Conservation (phyloP, 768 basidiomycete genomes). For the Gelatoporia subvermispora region DNA sequence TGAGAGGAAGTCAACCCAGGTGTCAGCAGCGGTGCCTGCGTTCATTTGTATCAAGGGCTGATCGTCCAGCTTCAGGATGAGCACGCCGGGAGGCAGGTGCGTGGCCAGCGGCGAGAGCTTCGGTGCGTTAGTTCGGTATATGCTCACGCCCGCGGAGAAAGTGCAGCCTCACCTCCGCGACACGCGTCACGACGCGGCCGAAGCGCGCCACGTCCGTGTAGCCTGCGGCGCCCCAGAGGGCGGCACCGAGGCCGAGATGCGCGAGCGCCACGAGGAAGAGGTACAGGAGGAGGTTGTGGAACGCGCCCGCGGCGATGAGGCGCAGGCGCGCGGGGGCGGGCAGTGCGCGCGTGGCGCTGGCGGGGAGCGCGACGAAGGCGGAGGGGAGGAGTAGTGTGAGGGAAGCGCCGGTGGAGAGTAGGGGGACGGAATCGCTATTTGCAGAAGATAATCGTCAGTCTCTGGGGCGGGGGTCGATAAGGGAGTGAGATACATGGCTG, state of each 20-base stretch:
- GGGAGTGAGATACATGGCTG: constrained; percentile 54
- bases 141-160: background rate
- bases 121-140: background rate
- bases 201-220: constrained; percentile 49
- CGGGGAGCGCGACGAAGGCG: constrained; percentile 66
- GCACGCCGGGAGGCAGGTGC: constrained; percentile 50
- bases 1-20: constrained; percentile 47
- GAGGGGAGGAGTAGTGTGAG: constrained; percentile 66
- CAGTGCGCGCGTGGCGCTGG: constrained; percentile 18
- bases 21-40: constrained; percentile 22
- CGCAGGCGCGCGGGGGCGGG: constrained; percentile 42
- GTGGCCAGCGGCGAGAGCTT: constrained; percentile 60
- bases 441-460: background rate
- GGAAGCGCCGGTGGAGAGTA: constrained; percentile 56
- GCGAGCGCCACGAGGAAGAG: constrained; percentile 36
- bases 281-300: constrained; percentile 69
- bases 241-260: constrained; percentile 16
- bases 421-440: constrained; percentile 58
- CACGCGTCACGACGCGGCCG: constrained; percentile 52
- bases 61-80: constrained; percentile 70
- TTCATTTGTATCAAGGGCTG: constrained; percentile 35
- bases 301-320: constrained; percentile 69
- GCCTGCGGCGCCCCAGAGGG: constrained; percentile 37
- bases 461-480: background rate
- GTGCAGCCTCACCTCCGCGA: constrained; percentile 44